Evolutionary conservation across 202 grass and related monocot species (phyloP), one percentile per base, ranked within the genome.

Genomic region (Schoenoplectus tabernaemontani): DNA sequence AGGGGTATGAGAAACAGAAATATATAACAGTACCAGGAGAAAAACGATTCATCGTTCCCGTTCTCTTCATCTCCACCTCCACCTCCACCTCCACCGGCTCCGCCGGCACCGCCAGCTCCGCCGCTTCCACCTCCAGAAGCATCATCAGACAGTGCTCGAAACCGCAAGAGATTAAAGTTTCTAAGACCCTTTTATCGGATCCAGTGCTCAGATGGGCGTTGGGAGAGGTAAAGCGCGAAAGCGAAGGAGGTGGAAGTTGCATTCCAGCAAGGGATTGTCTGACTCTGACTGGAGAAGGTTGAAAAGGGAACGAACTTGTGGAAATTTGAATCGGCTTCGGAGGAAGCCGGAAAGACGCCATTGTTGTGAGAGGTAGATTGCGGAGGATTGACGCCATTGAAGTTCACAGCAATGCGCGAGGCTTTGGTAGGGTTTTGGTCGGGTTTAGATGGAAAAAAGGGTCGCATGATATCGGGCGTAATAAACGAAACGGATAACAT

Each of bases 301-400:
- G 59, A 23, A 61, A 15, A 7, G 9, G 38, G 37, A 32, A 44
- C 39, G 67, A 38, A 66, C 1, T 61, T 22, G 60, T 16, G 41
- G 19, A 34, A 7, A 51, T 30, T 37, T 67, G 24, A 23, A 43
- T 30, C 10, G 57, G 16, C 2, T 57, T 80, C 3, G 81, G 24
- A 50, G 63, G 22, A 44, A 32, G 6, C 33, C 65, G 57, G 57
- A 81, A 48, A 22, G 65, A 75, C 12, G 43, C 75, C 76, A 76
- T 38, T 7, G 76, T 63, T 67, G 22, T 8, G 37, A 72, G 19
- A 11, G 81, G 41, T 5, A 82, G 82, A 69, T 62, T 82, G 36
- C 56, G 59, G 59, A 86, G 71, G 22, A 83, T 72, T 60, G 85
- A 75, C 60, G 80, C 74, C 85, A 87, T 87, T 83, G 28, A 28